Evolutionary conservation across 306 rosid genomes (phyloP).

Genomic region (Dalbergia cochinchinensis): DNA sequence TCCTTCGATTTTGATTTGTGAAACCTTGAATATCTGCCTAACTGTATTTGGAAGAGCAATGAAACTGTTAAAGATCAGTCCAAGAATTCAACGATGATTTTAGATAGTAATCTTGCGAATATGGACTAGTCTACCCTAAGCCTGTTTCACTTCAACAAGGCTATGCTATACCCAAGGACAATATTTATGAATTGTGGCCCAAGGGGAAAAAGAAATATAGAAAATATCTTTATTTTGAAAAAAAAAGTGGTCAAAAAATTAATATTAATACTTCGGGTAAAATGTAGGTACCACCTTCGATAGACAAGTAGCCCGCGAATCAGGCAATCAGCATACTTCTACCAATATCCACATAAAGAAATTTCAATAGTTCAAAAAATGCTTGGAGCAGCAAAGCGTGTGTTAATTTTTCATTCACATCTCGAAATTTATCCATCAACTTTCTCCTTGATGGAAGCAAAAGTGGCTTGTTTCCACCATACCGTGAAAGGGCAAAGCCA

Average conservation of each 20-base stretch:
- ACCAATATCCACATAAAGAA: neutral
- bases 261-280: too few species aligned
- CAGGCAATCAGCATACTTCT: neutral
- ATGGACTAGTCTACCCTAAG: neutral
- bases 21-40: neutral
- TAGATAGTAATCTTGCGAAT: neutral
- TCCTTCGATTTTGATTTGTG: neutral
- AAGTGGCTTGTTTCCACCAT: neutral
- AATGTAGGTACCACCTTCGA: too few species aligned
- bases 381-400: neutral
- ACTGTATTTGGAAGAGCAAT: too few species aligned
- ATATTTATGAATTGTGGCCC: neutral
- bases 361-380: neutral
- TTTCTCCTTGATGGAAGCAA: neutral
- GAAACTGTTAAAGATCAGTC: too few species aligned
- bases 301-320: too few species aligned
- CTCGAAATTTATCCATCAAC: neutral
- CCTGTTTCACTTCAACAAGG: neutral
- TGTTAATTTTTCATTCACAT: neutral
- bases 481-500: neutral
- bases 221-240: neutral
- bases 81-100: too few species aligned
- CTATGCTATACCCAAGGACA: neutral
- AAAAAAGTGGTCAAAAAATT: too few species aligned
- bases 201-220: neutral